Conservation (phyloP, 768 basidiomycete genomes). For the Peribolospora baueri region DNA sequence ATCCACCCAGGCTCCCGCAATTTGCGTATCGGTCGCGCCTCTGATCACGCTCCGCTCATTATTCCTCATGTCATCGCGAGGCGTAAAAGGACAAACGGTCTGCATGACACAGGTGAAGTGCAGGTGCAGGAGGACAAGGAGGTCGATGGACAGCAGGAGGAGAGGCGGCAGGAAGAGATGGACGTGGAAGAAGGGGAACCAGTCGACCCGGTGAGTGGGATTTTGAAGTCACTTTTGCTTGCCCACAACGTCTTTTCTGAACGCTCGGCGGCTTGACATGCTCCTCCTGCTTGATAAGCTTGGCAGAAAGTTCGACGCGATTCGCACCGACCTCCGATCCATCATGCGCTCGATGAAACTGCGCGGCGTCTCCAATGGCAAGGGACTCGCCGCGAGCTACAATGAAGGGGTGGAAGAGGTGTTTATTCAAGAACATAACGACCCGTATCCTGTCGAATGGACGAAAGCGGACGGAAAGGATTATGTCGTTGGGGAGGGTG, state of each 20-base stretch:
- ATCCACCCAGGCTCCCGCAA: constrained; percentile 15
- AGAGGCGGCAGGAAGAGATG: constrained; percentile 2
- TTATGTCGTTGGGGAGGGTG: constrained; percentile 47
- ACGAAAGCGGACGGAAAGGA: constrained; percentile 30
- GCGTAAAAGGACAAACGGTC: too few species aligned
- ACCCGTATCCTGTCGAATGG: constrained; percentile 67
- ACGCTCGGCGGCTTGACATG: neutral
- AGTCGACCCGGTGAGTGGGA: constrained; percentile 8
- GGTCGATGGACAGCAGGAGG: constrained; percentile 1
- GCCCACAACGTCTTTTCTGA: neutral
- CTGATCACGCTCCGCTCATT: constrained; percentile 9
- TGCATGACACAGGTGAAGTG: constrained; percentile 6
- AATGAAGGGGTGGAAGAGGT: constrained; percentile 68
- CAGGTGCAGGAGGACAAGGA: constrained; percentile 4
- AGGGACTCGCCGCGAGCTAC: constrained; percentile 23
- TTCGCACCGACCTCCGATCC: constrained; percentile 20
- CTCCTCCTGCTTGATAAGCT: constrained; percentile 16
- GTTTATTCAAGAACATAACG: constrained; percentile 60
- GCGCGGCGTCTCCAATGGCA: constrained; percentile 27
- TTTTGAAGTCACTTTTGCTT: neutral
- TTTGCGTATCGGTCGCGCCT: constrained; percentile 14
- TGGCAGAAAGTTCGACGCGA: constrained; percentile 39
- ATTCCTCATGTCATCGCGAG: constrained; percentile 13
- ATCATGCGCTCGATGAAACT: constrained; percentile 31
- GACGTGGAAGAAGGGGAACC: constrained; percentile 5